Percentiles rank a stretch among this genome's conserved stretches.
Evolutionary conservation across 1,139 yeast genomes (phyloP).

Genomic region (Suhomyces bribrorum): DNA sequence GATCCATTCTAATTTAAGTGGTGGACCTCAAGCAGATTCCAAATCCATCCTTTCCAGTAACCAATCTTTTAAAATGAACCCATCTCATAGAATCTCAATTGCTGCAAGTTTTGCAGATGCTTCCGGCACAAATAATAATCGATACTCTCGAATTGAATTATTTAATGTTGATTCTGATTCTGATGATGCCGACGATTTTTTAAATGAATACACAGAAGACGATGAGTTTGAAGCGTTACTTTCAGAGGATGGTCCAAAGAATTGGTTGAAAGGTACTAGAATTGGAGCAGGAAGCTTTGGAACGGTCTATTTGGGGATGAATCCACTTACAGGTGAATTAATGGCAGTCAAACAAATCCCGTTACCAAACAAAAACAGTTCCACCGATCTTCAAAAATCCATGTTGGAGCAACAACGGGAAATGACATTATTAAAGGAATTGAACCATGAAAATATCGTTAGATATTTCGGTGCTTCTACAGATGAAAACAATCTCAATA

Average conservation of each 20-base stretch:
- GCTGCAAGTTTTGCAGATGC: conserved; percentile 35
- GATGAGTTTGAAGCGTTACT: conserved; percentile 24
- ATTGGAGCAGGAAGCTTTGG: conserved; percentile 97
- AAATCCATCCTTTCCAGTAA: conserved; percentile 9
- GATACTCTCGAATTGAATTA: conserved; percentile 53
- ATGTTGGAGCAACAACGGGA: conserved; percentile 90
- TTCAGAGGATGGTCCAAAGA: conserved; percentile 54
- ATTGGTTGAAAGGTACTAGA: conserved; percentile 90
- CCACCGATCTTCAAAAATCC: conserved; percentile 47
- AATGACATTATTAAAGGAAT: conserved; percentile 71
- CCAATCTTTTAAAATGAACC: conserved; percentile 4
- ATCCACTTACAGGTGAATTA: conserved; percentile 87
- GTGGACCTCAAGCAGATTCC: conserved; percentile 4
- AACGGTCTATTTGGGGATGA: conserved; percentile 88
- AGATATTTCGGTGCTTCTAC: conserved; percentile 85
- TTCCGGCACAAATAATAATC: conserved; percentile 26
- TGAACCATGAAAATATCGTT: conserved; percentile 91
- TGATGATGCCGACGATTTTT: conserved; percentile 42
- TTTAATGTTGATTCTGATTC: conserved; percentile 46
- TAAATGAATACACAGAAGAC: conserved; percentile 22
- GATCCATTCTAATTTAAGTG: conserved; percentile 19
- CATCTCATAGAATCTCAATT: conserved; percentile 33
- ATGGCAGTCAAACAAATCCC: conserved; percentile 97
- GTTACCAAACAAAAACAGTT: conserved; percentile 48
- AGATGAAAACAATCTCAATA: conserved; percentile 69